Percentiles rank a stretch among this genome's conserved stretches.
phyloP scores from a whole-genome alignment of 495 filamentous ascomycete genomes.

The Aspergillus baeticus region DNA sequence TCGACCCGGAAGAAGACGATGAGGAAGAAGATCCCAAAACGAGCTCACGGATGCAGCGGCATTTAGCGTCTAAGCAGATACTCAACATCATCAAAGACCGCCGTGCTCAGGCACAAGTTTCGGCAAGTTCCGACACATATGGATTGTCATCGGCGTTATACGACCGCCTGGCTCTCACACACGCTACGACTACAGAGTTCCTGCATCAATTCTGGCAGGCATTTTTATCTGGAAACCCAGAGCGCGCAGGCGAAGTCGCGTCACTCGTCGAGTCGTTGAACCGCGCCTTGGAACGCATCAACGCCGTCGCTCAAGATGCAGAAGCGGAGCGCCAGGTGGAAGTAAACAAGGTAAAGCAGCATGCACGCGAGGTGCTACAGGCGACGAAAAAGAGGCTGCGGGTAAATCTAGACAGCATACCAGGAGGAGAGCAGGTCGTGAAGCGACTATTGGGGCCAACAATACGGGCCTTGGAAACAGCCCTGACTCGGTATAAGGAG shows the following conservation, averaged over 20 bases:
- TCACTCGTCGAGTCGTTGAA: slow-evolving; percentile 76
- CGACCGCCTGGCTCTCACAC: slow-evolving; percentile 75
- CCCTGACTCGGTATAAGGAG: slow-evolving; percentile 60
- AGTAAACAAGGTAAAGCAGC: slow-evolving; percentile 58
- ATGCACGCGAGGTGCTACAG: slow-evolving; percentile 65
- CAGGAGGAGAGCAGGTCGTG: slow-evolving; percentile 75
- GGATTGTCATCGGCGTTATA: slow-evolving; percentile 65
- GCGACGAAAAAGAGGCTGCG: slow-evolving; percentile 68
- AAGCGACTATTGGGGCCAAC: slow-evolving; percentile 72
- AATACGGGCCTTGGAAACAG: slow-evolving; percentile 62
- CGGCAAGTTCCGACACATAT: slow-evolving; percentile 44
- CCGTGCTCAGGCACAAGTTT: slow-evolving; percentile 33
- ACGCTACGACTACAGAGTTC: slow-evolving; percentile 91
- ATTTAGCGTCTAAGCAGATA: slow-evolving; percentile 41
- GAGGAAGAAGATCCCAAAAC: slow-evolving; percentile 51
- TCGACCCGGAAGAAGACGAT: slow-evolving; percentile 60
- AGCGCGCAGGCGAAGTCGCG: slow-evolving; percentile 70
- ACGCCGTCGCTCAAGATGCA: slow-evolving; percentile 75
- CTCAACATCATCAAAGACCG: slow-evolving; percentile 45
- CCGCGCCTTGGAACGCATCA: slow-evolving; percentile 73
- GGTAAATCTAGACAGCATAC: slow-evolving; percentile 61
- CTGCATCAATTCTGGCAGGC: slow-evolving; percentile 93
- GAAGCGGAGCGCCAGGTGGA: slow-evolving; percentile 66
- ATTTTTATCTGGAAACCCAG: slow-evolving; percentile 79
- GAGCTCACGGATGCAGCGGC: slow-evolving; percentile 36